Percentiles rank a stretch among this genome's conserved stretches.
Conservation (phyloP, 1,284 basidiomycete species). For the Leucoagaricus sp. region DNA sequence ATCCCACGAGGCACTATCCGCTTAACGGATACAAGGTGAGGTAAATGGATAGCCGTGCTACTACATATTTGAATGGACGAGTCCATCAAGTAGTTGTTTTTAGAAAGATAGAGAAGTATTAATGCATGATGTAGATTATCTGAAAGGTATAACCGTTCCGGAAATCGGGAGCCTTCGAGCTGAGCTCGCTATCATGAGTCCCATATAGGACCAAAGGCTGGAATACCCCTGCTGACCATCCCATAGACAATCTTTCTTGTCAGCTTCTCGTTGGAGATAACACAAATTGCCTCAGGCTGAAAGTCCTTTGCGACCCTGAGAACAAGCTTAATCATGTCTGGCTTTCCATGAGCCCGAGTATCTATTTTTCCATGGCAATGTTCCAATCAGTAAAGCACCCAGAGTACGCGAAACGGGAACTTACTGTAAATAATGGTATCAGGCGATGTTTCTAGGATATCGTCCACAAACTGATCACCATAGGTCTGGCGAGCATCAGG, state of each 20-base stretch:
- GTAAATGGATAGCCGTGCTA: too few species aligned
- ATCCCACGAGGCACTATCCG: slow-evolving; percentile 15
- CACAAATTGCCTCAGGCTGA: slow-evolving; percentile 38
- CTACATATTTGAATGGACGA: too few species aligned
- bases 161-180: too few species aligned
- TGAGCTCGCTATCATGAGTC: slow-evolving; percentile 37
- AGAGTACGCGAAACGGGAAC: not conserved
- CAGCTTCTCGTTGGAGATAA: slow-evolving; percentile 39
- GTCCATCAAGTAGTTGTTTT: too few species aligned
- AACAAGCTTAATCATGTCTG: slow-evolving; percentile 37
- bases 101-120: too few species aligned
- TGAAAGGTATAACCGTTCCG: too few species aligned
- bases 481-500: slow-evolving; percentile 36
- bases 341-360: slow-evolving; percentile 35
- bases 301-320: slow-evolving; percentile 34
- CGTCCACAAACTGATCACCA: slow-evolving; percentile 33
- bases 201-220: slow-evolving; percentile 41
- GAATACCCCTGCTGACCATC: slow-evolving; percentile 39
- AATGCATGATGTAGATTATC: too few species aligned
- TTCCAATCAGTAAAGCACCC: not conserved
- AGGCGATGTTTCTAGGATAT: slow-evolving; percentile 34
- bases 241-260: slow-evolving; percentile 39
- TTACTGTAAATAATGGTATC: slow-evolving; percentile 33
- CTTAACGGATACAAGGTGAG: too few species aligned
- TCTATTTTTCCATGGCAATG: slow-evolving; percentile 20